phyloP scores from a whole-genome alignment of 495 filamentous ascomycete species.

The Xylaria flabelliformis region DNA sequence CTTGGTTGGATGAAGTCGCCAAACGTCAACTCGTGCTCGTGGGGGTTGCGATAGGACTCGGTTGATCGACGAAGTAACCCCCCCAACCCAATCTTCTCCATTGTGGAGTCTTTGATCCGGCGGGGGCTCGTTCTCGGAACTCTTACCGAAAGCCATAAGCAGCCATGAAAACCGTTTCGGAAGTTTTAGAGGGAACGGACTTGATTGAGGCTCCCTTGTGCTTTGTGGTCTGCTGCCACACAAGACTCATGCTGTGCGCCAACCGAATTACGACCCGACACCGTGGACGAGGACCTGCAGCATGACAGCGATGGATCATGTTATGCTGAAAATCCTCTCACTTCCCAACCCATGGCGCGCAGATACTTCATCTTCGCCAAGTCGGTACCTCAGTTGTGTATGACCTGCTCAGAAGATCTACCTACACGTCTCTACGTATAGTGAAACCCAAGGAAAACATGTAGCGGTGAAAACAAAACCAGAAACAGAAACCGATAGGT shows the following conservation, averaged over 20 bases:
- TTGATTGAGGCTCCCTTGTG: conserved; percentile 30
- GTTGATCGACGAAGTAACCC: conserved; percentile 22
- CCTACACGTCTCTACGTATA: not conserved
- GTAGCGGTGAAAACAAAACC: not conserved
- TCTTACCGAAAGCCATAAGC: conserved; percentile 33
- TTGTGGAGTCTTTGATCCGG: conserved; percentile 25
- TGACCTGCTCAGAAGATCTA: not conserved
- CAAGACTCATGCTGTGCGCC: conserved; percentile 41
- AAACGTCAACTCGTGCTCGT: not conserved
- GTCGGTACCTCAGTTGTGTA: not conserved
- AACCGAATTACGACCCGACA: conserved; percentile 38
- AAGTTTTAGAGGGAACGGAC: conserved; percentile 25
- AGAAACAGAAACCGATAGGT: not conserved
- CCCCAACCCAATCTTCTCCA: conserved; percentile 8
- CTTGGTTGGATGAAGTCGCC: not conserved
- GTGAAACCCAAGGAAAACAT: not conserved
- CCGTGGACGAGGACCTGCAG: conserved; percentile 39
- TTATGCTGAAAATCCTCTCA: conserved; percentile 12
- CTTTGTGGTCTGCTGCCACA: conserved; percentile 30
- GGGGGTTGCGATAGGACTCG: conserved; percentile 13
- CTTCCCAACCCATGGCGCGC: not conserved
- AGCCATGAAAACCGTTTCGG: conserved; percentile 36
- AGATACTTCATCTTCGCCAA: not conserved
- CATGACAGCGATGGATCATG: conserved; percentile 21
- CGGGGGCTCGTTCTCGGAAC: conserved; percentile 25